Percentiles rank a stretch among this genome's conserved stretches.
Conservation (phyloP, 495 filamentous ascomycete species). For the Penicillium pulvis region DNA sequence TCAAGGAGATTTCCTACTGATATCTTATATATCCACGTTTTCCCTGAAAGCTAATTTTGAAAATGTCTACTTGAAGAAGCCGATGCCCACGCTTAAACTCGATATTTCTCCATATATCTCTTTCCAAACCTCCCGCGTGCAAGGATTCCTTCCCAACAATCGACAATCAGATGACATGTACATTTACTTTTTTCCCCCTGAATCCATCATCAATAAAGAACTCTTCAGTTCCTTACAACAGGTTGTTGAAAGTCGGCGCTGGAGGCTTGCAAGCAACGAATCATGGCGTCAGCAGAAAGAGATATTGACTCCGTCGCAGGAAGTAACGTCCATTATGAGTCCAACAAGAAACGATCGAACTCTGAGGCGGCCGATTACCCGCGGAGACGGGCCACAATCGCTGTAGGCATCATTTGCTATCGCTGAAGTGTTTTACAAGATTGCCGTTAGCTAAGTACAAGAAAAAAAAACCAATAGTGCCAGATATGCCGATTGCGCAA, state of each 20-base stretch:
- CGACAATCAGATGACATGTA: too few relatives aligned
- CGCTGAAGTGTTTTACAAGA: background rate
- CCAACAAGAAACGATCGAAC: background rate
- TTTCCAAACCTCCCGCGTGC: too few relatives aligned
- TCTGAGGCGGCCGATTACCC: background rate
- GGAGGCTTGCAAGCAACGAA: background rate
- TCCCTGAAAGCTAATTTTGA: too few relatives aligned
- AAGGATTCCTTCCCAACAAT: too few relatives aligned
- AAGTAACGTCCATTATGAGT: background rate
- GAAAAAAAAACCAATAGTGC: slow-evolving; percentile 51
- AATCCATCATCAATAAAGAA: too few relatives aligned
- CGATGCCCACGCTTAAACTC: too few relatives aligned
- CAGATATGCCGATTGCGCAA: slow-evolving; percentile 84
- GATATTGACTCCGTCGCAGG: background rate
- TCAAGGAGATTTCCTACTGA: background rate
- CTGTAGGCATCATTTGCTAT: background rate
- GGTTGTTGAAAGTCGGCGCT: too few relatives aligned
- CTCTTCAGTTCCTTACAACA: too few relatives aligned
- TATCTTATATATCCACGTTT: too few relatives aligned
- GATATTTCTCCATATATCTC: too few relatives aligned
- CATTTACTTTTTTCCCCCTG: too few relatives aligned
- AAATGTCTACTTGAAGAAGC: too few relatives aligned
- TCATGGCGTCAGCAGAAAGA: background rate
- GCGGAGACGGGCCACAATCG: background rate
- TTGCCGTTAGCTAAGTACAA: background rate